Evolutionary conservation across 2,329 filamentous ascomycete genomes (phyloP).

Genomic region (Alternaria viburni): DNA sequence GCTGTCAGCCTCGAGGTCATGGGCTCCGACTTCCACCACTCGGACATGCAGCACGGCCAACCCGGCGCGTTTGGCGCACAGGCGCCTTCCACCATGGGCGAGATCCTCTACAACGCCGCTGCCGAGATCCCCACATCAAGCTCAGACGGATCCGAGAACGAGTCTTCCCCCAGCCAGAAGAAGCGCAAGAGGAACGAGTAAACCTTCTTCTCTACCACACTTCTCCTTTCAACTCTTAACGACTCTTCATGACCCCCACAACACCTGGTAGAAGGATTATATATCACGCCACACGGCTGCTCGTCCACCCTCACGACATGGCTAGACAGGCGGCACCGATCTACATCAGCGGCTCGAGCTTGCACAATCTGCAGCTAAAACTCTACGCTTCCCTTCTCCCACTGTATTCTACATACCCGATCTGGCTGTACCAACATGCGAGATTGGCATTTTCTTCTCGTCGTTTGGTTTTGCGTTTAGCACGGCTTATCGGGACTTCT

Average conservation of each 20-base stretch:
- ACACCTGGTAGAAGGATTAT: slow-evolving; percentile 36
- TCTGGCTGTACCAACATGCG: slow-evolving; percentile 20
- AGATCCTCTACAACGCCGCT: slow-evolving; percentile 49
- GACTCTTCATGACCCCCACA: slow-evolving; percentile 44
- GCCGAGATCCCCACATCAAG: slow-evolving; percentile 44
- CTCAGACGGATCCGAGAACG: slow-evolving; percentile 47
- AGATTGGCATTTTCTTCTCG: slow-evolving; percentile 29
- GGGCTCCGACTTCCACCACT: slow-evolving; percentile 62
- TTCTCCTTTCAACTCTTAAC: slow-evolving; percentile 38
- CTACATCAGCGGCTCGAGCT: slow-evolving; percentile 27
- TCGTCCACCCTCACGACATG: slow-evolving; percentile 39
- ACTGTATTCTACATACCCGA: slow-evolving; percentile 35
- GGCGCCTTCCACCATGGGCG: slow-evolving; percentile 47
- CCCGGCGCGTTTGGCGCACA: slow-evolving; percentile 40
- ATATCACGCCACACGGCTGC: slow-evolving; percentile 32
- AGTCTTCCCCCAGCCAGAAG: slow-evolving; percentile 56
- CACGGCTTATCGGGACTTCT: slow-evolving; percentile 30
- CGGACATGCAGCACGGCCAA: slow-evolving; percentile 53
- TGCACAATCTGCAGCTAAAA: slow-evolving; percentile 32
- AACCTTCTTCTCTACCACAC: slow-evolving; percentile 11
- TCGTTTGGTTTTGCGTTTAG: slow-evolving; percentile 29
- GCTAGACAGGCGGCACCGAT: slow-evolving; percentile 41
- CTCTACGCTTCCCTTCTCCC: slow-evolving; percentile 29
- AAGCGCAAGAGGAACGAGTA: slow-evolving; percentile 75
- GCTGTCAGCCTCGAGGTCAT: slow-evolving; percentile 90